Base-by-base conservation (phyloP, 805 yeast species). In the Jamesozyma piceae region DNA sequence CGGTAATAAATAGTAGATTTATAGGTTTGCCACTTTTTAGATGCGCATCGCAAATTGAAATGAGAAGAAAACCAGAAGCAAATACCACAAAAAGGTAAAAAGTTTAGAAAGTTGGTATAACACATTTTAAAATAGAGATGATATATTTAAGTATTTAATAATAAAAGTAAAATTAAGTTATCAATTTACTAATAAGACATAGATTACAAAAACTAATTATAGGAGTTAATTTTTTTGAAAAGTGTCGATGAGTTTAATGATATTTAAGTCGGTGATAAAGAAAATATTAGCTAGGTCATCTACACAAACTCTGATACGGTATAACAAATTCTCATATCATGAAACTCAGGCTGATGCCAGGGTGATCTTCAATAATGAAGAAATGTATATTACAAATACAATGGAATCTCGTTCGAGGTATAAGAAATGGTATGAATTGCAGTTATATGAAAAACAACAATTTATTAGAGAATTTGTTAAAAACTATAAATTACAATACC, bases 351-450 rank as follows among this genome's bases (percentile, higher is more conserved):
- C 6, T 24, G 11, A 8, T 8, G 28, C 6, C 11, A 24, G 11
- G 10, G 10, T 11, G 11, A 8, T 24, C 11, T 24, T 24, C 28
- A 24, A 24, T 24, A 24, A 11, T 6, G 28, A 24, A 24, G 11
- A 6, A 8, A 11, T 11, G 11, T 24, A 24, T 24, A 8, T 24
- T 24, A 6, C 11, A 24, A 8, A 24, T 24, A 6, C 17, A 29
- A n/a, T 14, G 32, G 17, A 29, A 29, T 6, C 5, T 9, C 17
- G n/a, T 11, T 29, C 13, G 8, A 11, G n/a, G 8, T 54, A 42
- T 46, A 58, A 53, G 45, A 49, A 40, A 31, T 60, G 65, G 65
- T 35, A 47, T 19, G 55, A 54, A 32, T 43, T 60, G 42, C 39
- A 47, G 17, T 29, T 46, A 15, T 32, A 26, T 3, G 62, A 60